Percentiles rank a stretch among this genome's conserved stretches.
Evolutionary conservation across 257 asterid species (phyloP).

Genomic region (Solanum tarapatanum): DNA sequence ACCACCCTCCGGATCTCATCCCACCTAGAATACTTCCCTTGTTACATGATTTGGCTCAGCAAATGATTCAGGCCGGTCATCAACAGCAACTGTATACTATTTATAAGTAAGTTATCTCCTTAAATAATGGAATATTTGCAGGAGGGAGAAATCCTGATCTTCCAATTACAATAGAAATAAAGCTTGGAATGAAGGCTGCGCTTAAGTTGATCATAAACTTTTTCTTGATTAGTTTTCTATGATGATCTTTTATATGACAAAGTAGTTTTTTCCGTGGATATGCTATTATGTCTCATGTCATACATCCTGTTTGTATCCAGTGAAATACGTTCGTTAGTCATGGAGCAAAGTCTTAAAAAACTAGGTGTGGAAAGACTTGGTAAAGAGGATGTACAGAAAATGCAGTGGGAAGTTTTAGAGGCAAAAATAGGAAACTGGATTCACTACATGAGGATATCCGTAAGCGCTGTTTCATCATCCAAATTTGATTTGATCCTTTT

Average conservation of each 20-base stretch:
- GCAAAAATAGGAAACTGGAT: conserved; percentile 91
- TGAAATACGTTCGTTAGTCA: conserved; percentile 59
- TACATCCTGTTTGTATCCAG: conserved; percentile 20
- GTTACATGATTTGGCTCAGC: conserved; percentile 53
- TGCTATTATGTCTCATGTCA: background rate
- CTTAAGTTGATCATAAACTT: background rate
- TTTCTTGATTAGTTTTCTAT: background rate
- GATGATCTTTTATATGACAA: background rate
- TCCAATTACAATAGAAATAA: too few species aligned
- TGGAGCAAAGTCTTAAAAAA: conserved; percentile 79
- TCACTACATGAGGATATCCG: conserved; percentile 73
- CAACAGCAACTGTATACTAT: conserved; percentile 53
- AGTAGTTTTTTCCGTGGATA: background rate
- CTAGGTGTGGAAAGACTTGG: conserved; percentile 84
- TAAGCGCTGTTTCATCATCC: conserved; percentile 16
- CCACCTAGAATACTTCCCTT: conserved; percentile 73
- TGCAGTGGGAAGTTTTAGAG: conserved; percentile 96
- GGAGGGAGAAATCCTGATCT: background rate
- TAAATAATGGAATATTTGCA: background rate
- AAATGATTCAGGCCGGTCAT: conserved; percentile 79
- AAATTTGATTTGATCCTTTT: background rate
- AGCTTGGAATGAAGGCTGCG: too few species aligned
- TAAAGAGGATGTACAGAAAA: conserved; percentile 93
- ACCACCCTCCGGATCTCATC: conserved; percentile 65
- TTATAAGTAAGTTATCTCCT: conserved; percentile 38